Evolutionary conservation across 2,329 filamentous ascomycete genomes (phyloP).

Genomic region (Esteya vermicola): DNA sequence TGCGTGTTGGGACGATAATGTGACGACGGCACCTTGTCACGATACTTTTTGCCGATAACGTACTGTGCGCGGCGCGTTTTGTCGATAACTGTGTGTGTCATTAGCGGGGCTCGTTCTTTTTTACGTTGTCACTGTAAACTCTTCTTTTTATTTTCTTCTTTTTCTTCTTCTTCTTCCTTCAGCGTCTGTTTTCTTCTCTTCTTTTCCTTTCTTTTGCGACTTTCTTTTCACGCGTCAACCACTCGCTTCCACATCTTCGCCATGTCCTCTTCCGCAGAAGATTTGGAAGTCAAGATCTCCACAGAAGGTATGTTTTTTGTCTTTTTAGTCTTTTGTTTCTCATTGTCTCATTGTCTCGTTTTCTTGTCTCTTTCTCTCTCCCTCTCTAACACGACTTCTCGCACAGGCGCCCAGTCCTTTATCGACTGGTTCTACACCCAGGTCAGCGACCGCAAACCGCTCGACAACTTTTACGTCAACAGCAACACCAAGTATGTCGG

Average conservation of each 20-base stretch:
- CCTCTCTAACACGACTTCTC: background rate
- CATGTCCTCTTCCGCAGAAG: conserved; percentile 12
- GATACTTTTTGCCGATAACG: background rate
- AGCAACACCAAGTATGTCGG: conserved; percentile 34
- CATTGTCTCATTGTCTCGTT: background rate
- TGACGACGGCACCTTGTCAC: background rate
- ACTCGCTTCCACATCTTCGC: background rate
- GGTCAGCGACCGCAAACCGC: conserved; percentile 45
- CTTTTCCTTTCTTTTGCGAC: background rate
- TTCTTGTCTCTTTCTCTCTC: background rate
- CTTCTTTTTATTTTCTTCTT: background rate
- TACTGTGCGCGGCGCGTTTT: background rate
- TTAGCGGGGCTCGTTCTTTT: background rate
- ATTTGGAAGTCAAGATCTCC: conserved; percentile 29
- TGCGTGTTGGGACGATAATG: background rate
- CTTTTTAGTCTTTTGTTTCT: background rate
- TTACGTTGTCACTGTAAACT: background rate
- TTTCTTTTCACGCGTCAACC: background rate
- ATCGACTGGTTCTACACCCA: conserved; percentile 61
- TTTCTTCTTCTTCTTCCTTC: background rate
- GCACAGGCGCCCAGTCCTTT: conserved; percentile 54
- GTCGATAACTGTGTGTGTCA: background rate
- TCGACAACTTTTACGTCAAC: conserved; percentile 59
- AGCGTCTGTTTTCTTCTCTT: background rate
- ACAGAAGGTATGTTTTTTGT: conserved; percentile 25